These are phyloP conservation scores for Helicocarpus griseus DNA, from an alignment of 2,329 filamentous ascomycete genomes.

Conservation along the genomic window DNA sequence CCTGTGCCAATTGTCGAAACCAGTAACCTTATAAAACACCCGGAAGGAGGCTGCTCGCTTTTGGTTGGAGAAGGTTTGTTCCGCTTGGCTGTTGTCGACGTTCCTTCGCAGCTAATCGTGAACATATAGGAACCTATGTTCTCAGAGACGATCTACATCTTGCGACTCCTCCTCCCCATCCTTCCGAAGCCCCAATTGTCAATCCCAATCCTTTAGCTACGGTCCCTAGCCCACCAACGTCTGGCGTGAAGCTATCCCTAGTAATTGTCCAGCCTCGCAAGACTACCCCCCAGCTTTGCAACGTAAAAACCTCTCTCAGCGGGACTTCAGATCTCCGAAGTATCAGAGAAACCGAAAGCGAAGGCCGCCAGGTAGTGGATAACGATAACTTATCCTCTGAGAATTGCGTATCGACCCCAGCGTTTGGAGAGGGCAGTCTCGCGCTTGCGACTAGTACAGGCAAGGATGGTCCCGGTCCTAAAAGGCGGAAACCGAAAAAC, in stretches of 20 bases:
- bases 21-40: constrained; percentile 77
- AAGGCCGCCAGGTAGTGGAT: constrained; percentile 39
- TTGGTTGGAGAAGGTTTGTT: constrained; percentile 78
- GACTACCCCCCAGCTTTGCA: constrained; percentile 37
- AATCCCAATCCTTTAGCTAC: constrained; percentile 90
- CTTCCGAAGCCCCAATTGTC: constrained; percentile 75
- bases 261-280: constrained; percentile 58
- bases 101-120: not conserved
- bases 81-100: not conserved
- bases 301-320: constrained; percentile 43
- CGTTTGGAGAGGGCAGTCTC: constrained; percentile 80
- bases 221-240: constrained; percentile 68
- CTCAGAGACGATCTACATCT: constrained; percentile 86
- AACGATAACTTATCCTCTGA: constrained; percentile 39
- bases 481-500: constrained; percentile 90
- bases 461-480: constrained; percentile 55
- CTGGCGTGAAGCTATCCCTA: constrained; percentile 75
- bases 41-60: constrained; percentile 77
- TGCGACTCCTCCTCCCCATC: constrained; percentile 88
- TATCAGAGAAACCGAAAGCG: constrained; percentile 54
- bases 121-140: constrained; percentile 64
- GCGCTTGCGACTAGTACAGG: constrained; percentile 53
- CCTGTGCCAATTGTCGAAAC: constrained; percentile 77
- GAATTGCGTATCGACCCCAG: constrained; percentile 41
- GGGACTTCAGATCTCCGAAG: constrained; percentile 25